Percentiles rank a stretch among this genome's conserved stretches.
phyloP scores from a whole-genome alignment of 129 eudicot species.

The Centella asiatica region DNA sequence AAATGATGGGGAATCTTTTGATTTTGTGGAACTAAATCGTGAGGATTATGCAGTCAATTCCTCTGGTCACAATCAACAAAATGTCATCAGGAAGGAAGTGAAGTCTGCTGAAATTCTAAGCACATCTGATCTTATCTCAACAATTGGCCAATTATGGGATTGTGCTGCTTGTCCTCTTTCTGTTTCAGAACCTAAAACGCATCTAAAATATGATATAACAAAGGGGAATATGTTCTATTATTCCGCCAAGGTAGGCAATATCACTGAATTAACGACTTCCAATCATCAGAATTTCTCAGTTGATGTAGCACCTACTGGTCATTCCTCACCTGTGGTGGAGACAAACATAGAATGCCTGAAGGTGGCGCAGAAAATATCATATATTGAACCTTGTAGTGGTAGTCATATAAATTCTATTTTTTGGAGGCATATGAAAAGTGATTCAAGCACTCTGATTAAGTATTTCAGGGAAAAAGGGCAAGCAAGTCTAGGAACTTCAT shows the following conservation, averaged over 20 bases:
- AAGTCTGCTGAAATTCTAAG: conserved; percentile 35
- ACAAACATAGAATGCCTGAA: conserved; percentile 21
- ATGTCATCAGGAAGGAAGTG: conserved; percentile 23
- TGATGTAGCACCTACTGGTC: conserved; percentile 17
- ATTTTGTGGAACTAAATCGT: conserved; percentile 30
- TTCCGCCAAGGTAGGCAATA: conserved; percentile 30
- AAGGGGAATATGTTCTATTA: conserved; percentile 23
- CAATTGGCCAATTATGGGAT: conserved; percentile 58
- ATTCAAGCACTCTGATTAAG: conserved; percentile 8
- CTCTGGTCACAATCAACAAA: conserved; percentile 22
- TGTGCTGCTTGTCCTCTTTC: conserved; percentile 54
- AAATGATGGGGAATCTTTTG: conserved; percentile 35
- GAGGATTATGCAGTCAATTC: conserved; percentile 30
- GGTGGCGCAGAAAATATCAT: conserved; percentile 25
- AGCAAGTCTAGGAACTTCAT: conserved; percentile 17
- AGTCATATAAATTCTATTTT: conserved; percentile 15
- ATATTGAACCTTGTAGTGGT: conserved; percentile 19
- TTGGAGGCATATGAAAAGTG: conserved; percentile 19
- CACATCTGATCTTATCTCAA: conserved; percentile 64
- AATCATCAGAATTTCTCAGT: conserved; percentile 27
- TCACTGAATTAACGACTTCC: conserved; percentile 24
- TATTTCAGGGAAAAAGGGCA: conserved; percentile 18
- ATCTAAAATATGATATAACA: conserved; percentile 20
- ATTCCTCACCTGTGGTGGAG: conserved; percentile 22
- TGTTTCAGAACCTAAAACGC: conserved; percentile 29